Evolutionary conservation across 2,329 filamentous ascomycete genomes (phyloP).

Genomic region (Apiospora phragmitis): DNA sequence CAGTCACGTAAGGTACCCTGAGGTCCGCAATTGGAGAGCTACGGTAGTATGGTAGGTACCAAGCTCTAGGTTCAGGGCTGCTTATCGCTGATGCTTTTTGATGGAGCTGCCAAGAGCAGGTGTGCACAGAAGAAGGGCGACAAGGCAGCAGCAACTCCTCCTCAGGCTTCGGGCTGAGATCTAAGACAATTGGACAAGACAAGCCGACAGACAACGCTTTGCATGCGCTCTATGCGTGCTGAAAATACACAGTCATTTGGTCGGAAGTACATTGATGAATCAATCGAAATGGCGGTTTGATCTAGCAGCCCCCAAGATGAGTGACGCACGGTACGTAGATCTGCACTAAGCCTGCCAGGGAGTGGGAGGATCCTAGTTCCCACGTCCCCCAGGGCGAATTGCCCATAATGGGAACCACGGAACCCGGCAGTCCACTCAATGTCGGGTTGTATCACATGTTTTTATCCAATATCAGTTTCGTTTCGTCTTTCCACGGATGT

Average conservation of each 20-base stretch:
- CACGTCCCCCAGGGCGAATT: not conserved
- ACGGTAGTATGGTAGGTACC: not conserved
- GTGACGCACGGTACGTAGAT: conserved; percentile 5
- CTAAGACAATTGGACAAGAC: not conserved
- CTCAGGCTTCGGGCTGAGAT: not conserved
- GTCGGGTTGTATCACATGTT: conserved; percentile 1
- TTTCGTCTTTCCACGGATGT: not conserved
- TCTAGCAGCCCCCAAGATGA: conserved; percentile 1
- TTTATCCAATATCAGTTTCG: not conserved
- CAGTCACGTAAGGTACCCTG: conserved; percentile 5
- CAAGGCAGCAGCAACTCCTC: not conserved
- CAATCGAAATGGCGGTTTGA: not conserved
- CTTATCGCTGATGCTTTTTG: conserved; percentile 4
- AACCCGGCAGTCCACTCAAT: not conserved
- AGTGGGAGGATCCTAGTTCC: not conserved
- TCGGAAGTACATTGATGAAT: not conserved
- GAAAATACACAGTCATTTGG: not conserved
- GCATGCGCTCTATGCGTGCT: not conserved
- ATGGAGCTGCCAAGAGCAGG: not conserved
- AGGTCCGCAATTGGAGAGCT: conserved; percentile 3
- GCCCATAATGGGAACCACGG: not conserved
- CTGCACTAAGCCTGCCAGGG: not conserved
- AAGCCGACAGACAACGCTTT: not conserved
- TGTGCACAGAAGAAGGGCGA: not conserved
- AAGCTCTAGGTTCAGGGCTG: conserved; percentile 7